phyloP scores from a whole-genome alignment of 2,329 filamentous ascomycete species.

The Clonostachys rosea region DNA sequence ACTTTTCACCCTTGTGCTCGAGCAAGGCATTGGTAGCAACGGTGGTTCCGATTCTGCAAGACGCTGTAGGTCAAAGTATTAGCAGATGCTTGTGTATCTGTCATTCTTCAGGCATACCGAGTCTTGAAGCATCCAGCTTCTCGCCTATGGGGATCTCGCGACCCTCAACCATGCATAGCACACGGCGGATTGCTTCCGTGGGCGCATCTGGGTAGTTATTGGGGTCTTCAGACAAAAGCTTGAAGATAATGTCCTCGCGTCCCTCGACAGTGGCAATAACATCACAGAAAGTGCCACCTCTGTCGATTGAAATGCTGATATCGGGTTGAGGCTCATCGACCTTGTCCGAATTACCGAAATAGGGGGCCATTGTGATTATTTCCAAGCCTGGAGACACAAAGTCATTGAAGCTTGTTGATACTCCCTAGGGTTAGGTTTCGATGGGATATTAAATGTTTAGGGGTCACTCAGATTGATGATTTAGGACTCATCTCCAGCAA shows the following conservation, averaged over 20 bases:
- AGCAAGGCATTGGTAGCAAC: slow-evolving; percentile 71
- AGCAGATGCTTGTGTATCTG: background rate
- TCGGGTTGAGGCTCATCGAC: slow-evolving; percentile 2
- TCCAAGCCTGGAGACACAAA: too few species aligned
- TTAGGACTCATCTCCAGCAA: too few species aligned
- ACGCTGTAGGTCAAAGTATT: slow-evolving; percentile 47
- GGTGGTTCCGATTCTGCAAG: slow-evolving; percentile 72
- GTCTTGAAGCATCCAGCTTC: slow-evolving; percentile 23
- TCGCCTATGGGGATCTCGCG: slow-evolving; percentile 42
- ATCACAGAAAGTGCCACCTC: slow-evolving; percentile 73
- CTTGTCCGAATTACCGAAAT: background rate
- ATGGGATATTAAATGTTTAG: too few species aligned
- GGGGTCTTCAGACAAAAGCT: slow-evolving; percentile 70
- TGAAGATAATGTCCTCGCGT: slow-evolving; percentile 66
- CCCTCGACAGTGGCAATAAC: slow-evolving; percentile 61
- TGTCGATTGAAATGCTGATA: slow-evolving; percentile 31
- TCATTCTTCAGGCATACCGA: slow-evolving; percentile 12
- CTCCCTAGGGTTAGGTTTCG: too few species aligned
- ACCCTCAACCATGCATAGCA: slow-evolving; percentile 59
- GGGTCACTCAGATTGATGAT: too few species aligned
- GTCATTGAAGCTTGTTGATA: too few species aligned
- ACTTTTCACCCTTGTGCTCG: slow-evolving; percentile 66
- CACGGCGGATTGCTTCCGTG: slow-evolving; percentile 63
- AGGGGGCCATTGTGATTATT: background rate
- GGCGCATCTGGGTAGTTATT: slow-evolving; percentile 68